Conservation (phyloP, 306 rosid species). For the Quercus robur region DNA sequence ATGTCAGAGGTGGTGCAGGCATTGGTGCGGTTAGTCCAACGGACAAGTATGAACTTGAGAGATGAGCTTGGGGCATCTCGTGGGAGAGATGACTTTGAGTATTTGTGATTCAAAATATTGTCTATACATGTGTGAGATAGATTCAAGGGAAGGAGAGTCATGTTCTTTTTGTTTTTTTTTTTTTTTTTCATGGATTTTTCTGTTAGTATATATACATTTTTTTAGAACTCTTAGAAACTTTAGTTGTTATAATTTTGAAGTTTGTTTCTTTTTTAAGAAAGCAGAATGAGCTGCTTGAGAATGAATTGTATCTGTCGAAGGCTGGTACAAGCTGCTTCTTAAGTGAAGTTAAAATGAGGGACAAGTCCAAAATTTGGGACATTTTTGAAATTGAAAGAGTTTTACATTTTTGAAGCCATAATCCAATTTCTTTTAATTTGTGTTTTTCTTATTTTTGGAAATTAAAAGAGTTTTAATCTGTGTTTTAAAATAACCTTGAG, state of each 20-base stretch:
- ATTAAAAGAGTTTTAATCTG: too few relatives aligned
- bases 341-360: too few relatives aligned
- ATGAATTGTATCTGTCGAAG: not conserved
- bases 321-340: not conserved
- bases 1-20: constrained; percentile 80
- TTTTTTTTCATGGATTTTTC: not conserved
- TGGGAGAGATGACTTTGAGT: constrained; percentile 42
- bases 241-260: not conserved
- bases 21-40: constrained; percentile 56
- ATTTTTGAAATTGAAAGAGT: too few relatives aligned
- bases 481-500: too few relatives aligned
- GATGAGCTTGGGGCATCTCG: constrained; percentile 56
- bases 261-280: not conserved
- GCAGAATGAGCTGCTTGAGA: not conserved
- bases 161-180: not conserved
- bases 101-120: constrained; percentile 6
- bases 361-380: too few relatives aligned
- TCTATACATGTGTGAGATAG: constrained; percentile 1
- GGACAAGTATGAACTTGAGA: constrained; percentile 52
- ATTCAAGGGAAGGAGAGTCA: not conserved
- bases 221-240: not conserved
- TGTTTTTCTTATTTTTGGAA: too few relatives aligned
- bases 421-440: too few relatives aligned
- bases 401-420: too few relatives aligned
- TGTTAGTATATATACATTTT: not conserved